Evolutionary conservation across 306 rosid genomes (phyloP), one percentile per base, ranked within the genome.

Genomic region (Gastrolobium bilobum): DNA sequence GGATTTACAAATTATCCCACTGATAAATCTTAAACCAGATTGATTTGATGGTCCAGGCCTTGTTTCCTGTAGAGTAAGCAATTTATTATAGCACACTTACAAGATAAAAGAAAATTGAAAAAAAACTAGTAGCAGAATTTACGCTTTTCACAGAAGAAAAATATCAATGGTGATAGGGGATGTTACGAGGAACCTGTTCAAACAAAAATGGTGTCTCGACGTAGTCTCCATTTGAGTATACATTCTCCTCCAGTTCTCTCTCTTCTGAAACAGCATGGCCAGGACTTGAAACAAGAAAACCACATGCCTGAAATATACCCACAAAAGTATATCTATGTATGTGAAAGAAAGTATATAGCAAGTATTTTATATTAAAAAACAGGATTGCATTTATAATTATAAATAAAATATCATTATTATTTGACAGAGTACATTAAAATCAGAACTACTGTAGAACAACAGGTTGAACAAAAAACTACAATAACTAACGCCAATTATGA

Each of bases 1-100:
- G 68, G 98, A 82, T 80, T 87, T 88, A 78, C 89, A 91, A 80
- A 93, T 84, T 78, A 91, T 91, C 73, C 98, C 98, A 79, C 97
- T 85, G 67, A 93, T 84, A 84, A 91, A 93, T 83, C 91, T 89
- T 79, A 93, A 89, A 77, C 93, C 97, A 67, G 98, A 89, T 79
- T 88, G 97, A 65, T 83, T 84, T 43, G 92, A 79, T n/a, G 87
- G 83, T 78, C 84, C 91, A 57, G 87, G 83, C 71, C 90, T 84
- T 60, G 77, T 79, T 73, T 91, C 94, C 98, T 93, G 85, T 51
- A 73, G 68, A 79, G 59, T 37, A 50, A 43, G 58, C 59, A 39
- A 73, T 50, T 65, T 47, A 52, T 38, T 44, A 59, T 30, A 29
- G 64, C 48, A 48, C 14, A 4, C 10, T 51, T 37, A 39, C 65